Evolutionary conservation across 176 grass and related monocot genomes (phyloP).

Genomic region (Coix lacrymajobi): DNA sequence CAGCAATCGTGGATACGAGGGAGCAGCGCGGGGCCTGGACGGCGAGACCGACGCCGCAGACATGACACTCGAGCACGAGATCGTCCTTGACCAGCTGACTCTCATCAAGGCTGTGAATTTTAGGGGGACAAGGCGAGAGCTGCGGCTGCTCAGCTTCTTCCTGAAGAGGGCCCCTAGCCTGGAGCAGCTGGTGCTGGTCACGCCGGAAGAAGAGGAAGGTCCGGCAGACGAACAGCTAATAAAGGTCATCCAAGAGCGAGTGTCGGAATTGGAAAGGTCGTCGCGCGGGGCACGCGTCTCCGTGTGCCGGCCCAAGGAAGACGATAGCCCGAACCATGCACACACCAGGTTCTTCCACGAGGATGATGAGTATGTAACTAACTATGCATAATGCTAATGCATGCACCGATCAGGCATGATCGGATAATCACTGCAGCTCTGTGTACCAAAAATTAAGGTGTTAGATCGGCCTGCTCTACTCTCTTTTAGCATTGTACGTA

Average conservation of each 20-base stretch:
- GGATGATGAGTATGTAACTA: neutral
- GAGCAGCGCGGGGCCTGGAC: rapidly evolving
- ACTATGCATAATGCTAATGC: neutral
- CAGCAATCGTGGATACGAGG: neutral
- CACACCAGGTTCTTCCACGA: constrained; percentile 21
- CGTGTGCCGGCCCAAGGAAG: neutral
- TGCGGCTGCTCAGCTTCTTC: constrained; percentile 40
- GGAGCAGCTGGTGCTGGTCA: constrained; percentile 42
- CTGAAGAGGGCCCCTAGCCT: constrained; percentile 29
- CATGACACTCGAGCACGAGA: neutral
- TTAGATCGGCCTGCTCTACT: no score
- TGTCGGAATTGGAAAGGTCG: neutral
- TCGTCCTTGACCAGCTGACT: constrained; percentile 34
- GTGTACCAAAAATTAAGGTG: no score
- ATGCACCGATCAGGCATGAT: neutral
- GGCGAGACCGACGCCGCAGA: neutral
- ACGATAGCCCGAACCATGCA: constrained; percentile 19
- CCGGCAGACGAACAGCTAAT: neutral
- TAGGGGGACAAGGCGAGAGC: constrained; percentile 21
- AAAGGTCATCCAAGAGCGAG: neutral
- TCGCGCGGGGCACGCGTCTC: neutral
- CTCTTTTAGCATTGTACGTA: no score
- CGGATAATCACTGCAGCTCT: no score
- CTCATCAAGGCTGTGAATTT: constrained; percentile 52
- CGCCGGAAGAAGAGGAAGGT: neutral